Percentiles rank a stretch among this genome's conserved stretches.
phyloP scores from a whole-genome alignment of 2,329 filamentous ascomycete genomes.

The Ascochyta viciae-villosae region DNA sequence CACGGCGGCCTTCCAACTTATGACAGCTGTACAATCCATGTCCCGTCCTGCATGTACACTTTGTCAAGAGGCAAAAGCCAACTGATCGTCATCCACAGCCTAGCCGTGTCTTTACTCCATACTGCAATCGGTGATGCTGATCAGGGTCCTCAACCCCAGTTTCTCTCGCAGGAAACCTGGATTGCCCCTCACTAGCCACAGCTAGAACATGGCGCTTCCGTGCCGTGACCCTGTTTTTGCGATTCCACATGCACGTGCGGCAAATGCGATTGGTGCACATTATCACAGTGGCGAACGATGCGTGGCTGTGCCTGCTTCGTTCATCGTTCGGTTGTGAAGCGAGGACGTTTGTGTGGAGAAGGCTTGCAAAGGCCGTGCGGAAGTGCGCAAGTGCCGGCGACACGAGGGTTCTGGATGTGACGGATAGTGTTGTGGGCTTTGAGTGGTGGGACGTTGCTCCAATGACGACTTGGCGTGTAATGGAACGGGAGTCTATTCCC shows the following conservation, averaged over 20 bases:
- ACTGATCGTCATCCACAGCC: conserved; percentile 33
- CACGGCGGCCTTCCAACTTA: conserved; percentile 20
- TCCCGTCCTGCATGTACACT: conserved; percentile 22
- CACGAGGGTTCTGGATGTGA: conserved; percentile 8
- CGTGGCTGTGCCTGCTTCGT: conserved; percentile 14
- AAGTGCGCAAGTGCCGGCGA: conserved; percentile 8
- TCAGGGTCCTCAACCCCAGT: conserved; percentile 35
- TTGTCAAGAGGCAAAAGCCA: conserved; percentile 29
- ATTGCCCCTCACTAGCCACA: conserved; percentile 43
- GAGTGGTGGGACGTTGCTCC: conserved; percentile 4
- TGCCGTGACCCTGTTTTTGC: conserved; percentile 13
- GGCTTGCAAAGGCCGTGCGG: conserved; percentile 9
- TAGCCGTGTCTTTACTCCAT: conserved; percentile 22
- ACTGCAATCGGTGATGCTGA: conserved; percentile 24
- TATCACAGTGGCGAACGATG: conserved; percentile 4
- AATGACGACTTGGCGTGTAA: conserved; percentile 9
- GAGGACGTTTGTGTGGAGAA: conserved; percentile 16
- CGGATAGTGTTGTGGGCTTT: not conserved
- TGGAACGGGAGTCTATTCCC: conserved; percentile 5
- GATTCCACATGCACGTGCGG: conserved; percentile 7
- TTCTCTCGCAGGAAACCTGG: conserved; percentile 15
- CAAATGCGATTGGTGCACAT: conserved; percentile 4
- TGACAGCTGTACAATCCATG: conserved; percentile 18
- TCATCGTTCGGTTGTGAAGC: conserved; percentile 11
- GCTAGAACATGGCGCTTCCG: conserved; percentile 23